These are phyloP conservation scores for Sapria himalayana DNA, from an alignment of 345 rosid species.

Conservation along the genomic window DNA sequence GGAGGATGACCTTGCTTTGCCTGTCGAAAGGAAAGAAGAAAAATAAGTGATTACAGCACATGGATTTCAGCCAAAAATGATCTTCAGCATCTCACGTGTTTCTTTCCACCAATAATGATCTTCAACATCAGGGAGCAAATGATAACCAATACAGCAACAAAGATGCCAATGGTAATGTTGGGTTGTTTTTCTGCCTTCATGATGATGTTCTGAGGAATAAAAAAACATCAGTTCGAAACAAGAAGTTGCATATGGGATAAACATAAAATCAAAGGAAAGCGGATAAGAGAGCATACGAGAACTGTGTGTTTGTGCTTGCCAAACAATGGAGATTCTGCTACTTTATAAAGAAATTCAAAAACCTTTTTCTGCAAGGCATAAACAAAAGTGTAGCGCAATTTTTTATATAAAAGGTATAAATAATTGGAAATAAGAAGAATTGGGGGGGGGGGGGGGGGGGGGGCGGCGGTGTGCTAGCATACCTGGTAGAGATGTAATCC, in stretches of 20 bases:
- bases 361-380: conserved; percentile 13
- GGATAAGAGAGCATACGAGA: conserved; percentile 7
- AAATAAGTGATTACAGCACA: too few species aligned
- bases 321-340: conserved; percentile 9
- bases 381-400: not conserved
- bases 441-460: not conserved
- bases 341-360: conserved; percentile 13
- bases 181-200: conserved; percentile 39
- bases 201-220: conserved; percentile 20
- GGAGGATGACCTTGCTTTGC: too few species aligned
- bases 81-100: conserved; percentile 10
- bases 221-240: too few species aligned
- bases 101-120: conserved; percentile 54
- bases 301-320: conserved; percentile 12
- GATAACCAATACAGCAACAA: conserved; percentile 16
- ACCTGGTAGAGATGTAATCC: conserved; percentile 30
- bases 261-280: too few species aligned
- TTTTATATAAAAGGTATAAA: not conserved
- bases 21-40: too few species aligned
- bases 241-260: too few species aligned
- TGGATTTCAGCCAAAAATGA: too few species aligned
- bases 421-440: conserved; percentile 11
- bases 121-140: conserved; percentile 18
- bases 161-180: conserved; percentile 18
- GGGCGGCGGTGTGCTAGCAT: not conserved